Conservation (phyloP, 2,329 filamentous ascomycete genomes). For the Ambrosiella beaveri region DNA sequence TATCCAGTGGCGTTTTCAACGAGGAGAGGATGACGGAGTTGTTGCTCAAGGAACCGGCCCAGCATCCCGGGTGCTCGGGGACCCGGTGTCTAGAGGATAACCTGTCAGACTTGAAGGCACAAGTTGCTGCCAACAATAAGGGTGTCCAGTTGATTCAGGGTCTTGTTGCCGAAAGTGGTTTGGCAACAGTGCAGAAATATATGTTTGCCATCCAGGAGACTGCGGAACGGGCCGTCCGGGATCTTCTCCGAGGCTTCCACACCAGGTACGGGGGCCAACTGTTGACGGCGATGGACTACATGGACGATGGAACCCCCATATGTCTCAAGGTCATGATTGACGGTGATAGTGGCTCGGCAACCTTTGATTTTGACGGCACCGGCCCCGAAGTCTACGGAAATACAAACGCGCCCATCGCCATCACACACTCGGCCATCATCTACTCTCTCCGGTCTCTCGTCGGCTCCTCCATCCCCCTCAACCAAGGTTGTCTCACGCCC, state of each 20-base stretch:
- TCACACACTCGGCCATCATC: constrained; percentile 74
- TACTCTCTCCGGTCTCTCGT: constrained; percentile 70
- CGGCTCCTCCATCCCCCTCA: constrained; percentile 64
- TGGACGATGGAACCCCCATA: constrained; percentile 74
- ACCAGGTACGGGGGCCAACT: constrained; percentile 53
- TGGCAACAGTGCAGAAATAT: constrained; percentile 65
- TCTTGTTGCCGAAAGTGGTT: constrained; percentile 61
- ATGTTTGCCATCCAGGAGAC: constrained; percentile 71
- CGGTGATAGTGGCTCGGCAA: constrained; percentile 53
- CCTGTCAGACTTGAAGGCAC: constrained; percentile 66
- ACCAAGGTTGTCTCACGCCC: constrained; percentile 64
- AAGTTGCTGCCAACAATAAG: constrained; percentile 71
- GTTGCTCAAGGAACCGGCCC: constrained; percentile 54
- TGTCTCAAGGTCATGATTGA: constrained; percentile 58
- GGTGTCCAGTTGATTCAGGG: constrained; percentile 65
- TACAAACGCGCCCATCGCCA: constrained; percentile 65
- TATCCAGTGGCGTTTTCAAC: constrained; percentile 60
- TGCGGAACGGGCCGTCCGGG: constrained; percentile 57
- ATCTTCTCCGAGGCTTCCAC: constrained; percentile 53
- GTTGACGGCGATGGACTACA: constrained; percentile 56
- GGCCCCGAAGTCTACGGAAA: constrained; percentile 67
- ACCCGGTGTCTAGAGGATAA: constrained; percentile 67
- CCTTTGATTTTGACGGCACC: constrained; percentile 67
- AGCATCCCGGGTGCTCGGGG: constrained; percentile 59
- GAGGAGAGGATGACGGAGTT: constrained; percentile 59